phyloP scores from a whole-genome alignment of 495 filamentous ascomycete species.

The Chaetomium cochliodes region DNA sequence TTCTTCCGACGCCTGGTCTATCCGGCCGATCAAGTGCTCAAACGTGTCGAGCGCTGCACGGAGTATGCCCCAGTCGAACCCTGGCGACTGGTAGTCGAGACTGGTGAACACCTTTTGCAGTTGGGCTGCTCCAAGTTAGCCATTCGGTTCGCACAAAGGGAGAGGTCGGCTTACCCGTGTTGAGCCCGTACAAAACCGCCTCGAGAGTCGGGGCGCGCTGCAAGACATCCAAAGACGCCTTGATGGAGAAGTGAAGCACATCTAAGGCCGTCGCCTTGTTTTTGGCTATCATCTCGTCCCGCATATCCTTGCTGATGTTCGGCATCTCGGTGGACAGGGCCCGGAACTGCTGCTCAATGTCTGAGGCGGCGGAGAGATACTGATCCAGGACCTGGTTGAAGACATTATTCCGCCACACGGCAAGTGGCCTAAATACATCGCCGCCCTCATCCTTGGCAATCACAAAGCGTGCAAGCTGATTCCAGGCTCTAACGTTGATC shows the following conservation, averaged over 20 bases:
- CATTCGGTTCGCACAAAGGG: background rate
- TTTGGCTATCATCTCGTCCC: constrained; percentile 43
- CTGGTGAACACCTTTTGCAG: constrained; percentile 47
- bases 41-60: constrained; percentile 41
- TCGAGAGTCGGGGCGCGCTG: constrained; percentile 38
- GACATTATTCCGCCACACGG: constrained; percentile 64
- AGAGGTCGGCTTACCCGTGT: constrained; percentile 36
- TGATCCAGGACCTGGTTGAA: constrained; percentile 51
- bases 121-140: constrained; percentile 31
- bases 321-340: constrained; percentile 40
- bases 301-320: constrained; percentile 39
- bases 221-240: constrained; percentile 44
- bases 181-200: constrained; percentile 40
- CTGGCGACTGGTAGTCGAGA: constrained; percentile 39
- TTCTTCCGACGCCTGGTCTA: constrained; percentile 41
- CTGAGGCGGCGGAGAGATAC: constrained; percentile 48
- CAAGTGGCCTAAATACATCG: constrained; percentile 56
- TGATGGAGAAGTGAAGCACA: constrained; percentile 42
- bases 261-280: constrained; percentile 50
- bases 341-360: constrained; percentile 50
- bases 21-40: constrained; percentile 38
- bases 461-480: constrained; percentile 72
- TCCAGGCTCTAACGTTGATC: constrained; percentile 80
- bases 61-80: constrained; percentile 47
- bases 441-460: constrained; percentile 57